Evolutionary conservation across 2,329 filamentous ascomycete species (phyloP).

Genomic region (Leptographium galeiforme): DNA sequence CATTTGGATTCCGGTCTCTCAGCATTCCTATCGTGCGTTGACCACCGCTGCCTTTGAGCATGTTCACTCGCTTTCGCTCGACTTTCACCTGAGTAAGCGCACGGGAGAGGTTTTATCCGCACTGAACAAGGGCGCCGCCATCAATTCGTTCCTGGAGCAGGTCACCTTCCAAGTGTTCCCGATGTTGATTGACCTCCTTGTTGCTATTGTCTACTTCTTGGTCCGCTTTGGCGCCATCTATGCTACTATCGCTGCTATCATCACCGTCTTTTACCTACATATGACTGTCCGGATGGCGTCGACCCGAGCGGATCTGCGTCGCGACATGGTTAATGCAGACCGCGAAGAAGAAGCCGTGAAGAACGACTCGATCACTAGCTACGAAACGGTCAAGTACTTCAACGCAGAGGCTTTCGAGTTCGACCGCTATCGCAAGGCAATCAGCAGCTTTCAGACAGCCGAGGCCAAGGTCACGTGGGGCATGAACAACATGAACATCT

Average conservation of each 20-base stretch:
- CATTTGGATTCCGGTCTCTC: constrained; percentile 91
- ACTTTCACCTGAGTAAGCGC: constrained; percentile 93
- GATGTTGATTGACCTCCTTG: constrained; percentile 79
- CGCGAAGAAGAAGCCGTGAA: constrained; percentile 95
- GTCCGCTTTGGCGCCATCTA: constrained; percentile 76
- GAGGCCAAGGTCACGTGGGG: constrained; percentile 67
- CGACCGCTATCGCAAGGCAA: constrained; percentile 55
- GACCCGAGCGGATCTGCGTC: constrained; percentile 77
- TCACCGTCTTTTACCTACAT: constrained; percentile 93
- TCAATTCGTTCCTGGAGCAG: constrained; percentile 93
- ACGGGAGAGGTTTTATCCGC: constrained; percentile 94
- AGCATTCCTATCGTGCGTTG: constrained; percentile 90
- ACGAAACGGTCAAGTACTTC: constrained; percentile 89
- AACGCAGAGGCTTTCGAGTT: constrained; percentile 75
- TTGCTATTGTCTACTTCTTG: constrained; percentile 74
- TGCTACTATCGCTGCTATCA: constrained; percentile 74
- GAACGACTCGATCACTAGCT: constrained; percentile 97
- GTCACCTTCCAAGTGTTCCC: constrained; percentile 91
- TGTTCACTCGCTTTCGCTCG: constrained; percentile 85
- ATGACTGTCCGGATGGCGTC: constrained; percentile 93
- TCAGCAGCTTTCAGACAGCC: constrained; percentile 56
- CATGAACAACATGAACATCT: constrained; percentile 68
- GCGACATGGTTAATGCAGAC: constrained; percentile 89
- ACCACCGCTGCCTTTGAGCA: constrained; percentile 95
- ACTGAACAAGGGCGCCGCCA: constrained; percentile 87